Conservation (phyloP, 441 rosid species). For the Bocquillonia castaneifolia region DNA sequence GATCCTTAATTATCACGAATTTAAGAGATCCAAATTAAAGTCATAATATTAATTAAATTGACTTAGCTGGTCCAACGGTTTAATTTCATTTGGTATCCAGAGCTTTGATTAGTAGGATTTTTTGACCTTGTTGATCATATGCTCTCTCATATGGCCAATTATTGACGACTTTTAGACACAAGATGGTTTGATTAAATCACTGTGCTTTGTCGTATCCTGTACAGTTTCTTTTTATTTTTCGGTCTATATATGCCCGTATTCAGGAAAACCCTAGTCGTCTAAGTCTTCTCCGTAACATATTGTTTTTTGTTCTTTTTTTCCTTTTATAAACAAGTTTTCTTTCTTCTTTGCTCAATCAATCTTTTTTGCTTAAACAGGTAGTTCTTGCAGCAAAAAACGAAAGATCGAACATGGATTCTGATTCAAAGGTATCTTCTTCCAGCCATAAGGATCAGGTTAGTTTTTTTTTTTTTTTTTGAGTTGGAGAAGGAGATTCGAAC, state of each 20-base stretch:
- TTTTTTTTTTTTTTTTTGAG: background rate
- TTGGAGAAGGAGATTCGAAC: too few species aligned
- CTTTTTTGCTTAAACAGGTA: slow-evolving; percentile 14
- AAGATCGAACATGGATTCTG: slow-evolving; percentile 28
- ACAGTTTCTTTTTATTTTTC: too few species aligned
- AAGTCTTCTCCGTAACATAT: background rate
- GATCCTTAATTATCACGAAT: background rate
- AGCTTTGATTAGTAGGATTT: background rate
- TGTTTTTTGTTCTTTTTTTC: background rate
- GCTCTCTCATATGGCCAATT: background rate
- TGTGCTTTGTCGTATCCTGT: background rate
- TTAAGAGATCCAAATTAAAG: slow-evolving; percentile 6
- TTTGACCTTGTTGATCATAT: background rate
- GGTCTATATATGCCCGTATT: too few species aligned
- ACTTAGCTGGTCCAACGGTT: slow-evolving; percentile 8
- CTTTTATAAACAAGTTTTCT: background rate
- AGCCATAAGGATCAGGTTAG: slow-evolving; percentile 31
- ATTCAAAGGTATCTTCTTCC: slow-evolving; percentile 34
- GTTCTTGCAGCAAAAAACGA: slow-evolving; percentile 11
- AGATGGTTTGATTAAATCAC: background rate
- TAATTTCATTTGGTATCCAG: background rate
- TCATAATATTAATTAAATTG: slow-evolving; percentile 11
- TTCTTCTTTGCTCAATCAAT: background rate
- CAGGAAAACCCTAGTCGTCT: background rate
- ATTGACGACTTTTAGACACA: background rate